Evolutionary conservation across 164 flowering plant species (phyloP).

Genomic region (Piper longum): DNA sequence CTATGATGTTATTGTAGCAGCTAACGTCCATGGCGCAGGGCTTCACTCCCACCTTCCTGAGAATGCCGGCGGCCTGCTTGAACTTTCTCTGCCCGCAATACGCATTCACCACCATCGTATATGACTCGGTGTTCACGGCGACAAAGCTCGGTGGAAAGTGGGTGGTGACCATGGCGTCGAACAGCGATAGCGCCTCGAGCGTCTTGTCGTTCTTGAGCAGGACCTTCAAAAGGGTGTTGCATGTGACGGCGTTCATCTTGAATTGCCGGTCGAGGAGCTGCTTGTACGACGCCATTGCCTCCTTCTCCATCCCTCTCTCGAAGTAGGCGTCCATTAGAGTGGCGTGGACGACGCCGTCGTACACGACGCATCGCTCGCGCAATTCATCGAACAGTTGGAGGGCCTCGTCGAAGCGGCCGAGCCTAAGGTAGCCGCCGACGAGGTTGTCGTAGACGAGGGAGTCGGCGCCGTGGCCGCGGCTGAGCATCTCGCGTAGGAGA

Average conservation of each 20-base stretch:
- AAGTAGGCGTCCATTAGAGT: slow-evolving; percentile 74
- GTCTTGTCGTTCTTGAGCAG: slow-evolving; percentile 46
- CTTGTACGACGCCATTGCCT: slow-evolving; percentile 62
- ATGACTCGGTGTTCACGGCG: slow-evolving; percentile 61
- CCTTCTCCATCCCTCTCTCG: slow-evolving; percentile 42
- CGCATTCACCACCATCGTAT: slow-evolving; percentile 61
- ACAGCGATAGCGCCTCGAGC: slow-evolving; percentile 48
- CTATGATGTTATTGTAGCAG: slow-evolving; percentile 53
- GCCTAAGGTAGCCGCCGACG: slow-evolving; percentile 41
- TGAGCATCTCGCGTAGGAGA: slow-evolving; percentile 61
- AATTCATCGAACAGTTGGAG: slow-evolving; percentile 69
- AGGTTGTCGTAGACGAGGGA: slow-evolving; percentile 61
- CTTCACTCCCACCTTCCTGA: slow-evolving; percentile 44
- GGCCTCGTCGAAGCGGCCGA: slow-evolving; percentile 48
- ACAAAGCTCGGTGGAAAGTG: slow-evolving; percentile 58
- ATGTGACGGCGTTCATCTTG: slow-evolving; percentile 56
- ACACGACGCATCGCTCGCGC: slow-evolving; percentile 54
- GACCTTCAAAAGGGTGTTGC: slow-evolving; percentile 59
- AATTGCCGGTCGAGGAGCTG: slow-evolving; percentile 38
- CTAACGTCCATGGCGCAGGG: slow-evolving; percentile 67
- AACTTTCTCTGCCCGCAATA: slow-evolving; percentile 40
- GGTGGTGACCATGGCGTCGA: slow-evolving; percentile 50
- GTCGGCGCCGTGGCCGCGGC: slow-evolving; percentile 68
- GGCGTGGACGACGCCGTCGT: slow-evolving; percentile 69
- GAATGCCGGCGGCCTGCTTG: slow-evolving; percentile 33